Base-by-base conservation (phyloP, 2,329 filamentous ascomycete species). In the Aspergillus arachidicola region DNA sequence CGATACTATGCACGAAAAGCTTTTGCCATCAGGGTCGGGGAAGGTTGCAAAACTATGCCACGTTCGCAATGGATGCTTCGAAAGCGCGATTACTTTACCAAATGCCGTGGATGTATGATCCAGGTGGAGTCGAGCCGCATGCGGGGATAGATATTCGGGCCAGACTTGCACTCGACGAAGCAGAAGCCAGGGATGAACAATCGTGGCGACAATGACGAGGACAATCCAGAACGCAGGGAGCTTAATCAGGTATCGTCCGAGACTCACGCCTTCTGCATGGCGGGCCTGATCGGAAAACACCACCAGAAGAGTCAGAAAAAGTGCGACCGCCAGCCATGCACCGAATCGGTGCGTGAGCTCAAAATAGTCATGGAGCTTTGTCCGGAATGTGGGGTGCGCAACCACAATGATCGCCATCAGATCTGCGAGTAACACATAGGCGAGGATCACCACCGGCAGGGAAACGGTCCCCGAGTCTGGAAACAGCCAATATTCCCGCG, bases 281-380 rank as follows among this genome's bases (percentile, higher is more conserved):
- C 41, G 48, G 23, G 64, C 63, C 3, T 60, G 60, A 19, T 64
- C 60, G 0, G 64, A 61, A 12, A 65, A 54, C 23, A 66, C 64
- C 9, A 58, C 60, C 23, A 66, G 64, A 5, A 65, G 57, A 43
- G 69, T 58, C 21, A 51, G 48, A 14, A 70, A 66, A 28, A 70
- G 57, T 7, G 58, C 46, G 12, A 71, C 59, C 26, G 70, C 69
- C 1, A 69, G 54, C 76, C 77, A 79, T 16, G 76, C 77, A 54
- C 73, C 66, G 67, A 78, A 77, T 26, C 77, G 76, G 60, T 79
- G 77, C 19, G 73, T 69, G 28, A 68, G 66, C 65, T 79, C 77
- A 56, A 79, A 79, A 56, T 66, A 68, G 67, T 79, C 74, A 64
- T 79, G 77, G 34, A 70, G 64, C 21, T 67, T 64, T 9, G 69